A percentile compares a stretch with the other conserved stretches of the same genome.
Evolutionary conservation across 257 asterid species (phyloP).

Genomic region (Cruciata laevipes): DNA sequence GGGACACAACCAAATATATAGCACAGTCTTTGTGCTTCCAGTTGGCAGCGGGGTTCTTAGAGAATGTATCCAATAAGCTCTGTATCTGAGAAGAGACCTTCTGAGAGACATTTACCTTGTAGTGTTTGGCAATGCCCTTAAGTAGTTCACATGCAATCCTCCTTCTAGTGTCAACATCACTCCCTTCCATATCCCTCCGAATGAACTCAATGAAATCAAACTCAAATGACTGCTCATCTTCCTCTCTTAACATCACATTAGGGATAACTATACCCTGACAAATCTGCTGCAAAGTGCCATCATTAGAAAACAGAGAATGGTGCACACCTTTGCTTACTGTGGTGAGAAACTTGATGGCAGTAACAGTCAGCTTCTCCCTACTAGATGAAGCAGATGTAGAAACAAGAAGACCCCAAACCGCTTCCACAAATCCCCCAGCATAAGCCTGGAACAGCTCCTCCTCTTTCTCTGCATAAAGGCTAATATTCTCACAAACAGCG

Average conservation of each 20-base stretch:
- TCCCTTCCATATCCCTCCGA: slow-evolving; percentile 95
- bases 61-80: slow-evolving; percentile 55
- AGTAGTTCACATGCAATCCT: slow-evolving; percentile 97
- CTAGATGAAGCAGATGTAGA: slow-evolving; percentile 52
- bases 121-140: slow-evolving; percentile 76
- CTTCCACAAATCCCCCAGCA: slow-evolving; percentile 73
- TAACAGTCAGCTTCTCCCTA: slow-evolving; percentile 79
- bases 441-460: slow-evolving; percentile 64
- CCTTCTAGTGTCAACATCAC: slow-evolving; percentile 93
- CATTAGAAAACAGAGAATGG: slow-evolving; percentile 67
- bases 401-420: slow-evolving; percentile 79
- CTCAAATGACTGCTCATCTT: slow-evolving; percentile 93
- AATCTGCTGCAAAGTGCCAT: slow-evolving; percentile 69
- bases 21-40: slow-evolving; percentile 99
- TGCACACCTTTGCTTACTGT: slow-evolving; percentile 75
- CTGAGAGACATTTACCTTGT: slow-evolving; percentile 69
- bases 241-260: slow-evolving; percentile 92
- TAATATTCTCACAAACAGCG: slow-evolving; percentile 85
- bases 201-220: slow-evolving; percentile 86
- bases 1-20: slow-evolving; percentile 78
- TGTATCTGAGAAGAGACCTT: slow-evolving; percentile 68
- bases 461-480: slow-evolving; percentile 77
- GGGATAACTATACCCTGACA: slow-evolving; percentile 83
- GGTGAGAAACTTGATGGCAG: slow-evolving; percentile 80
- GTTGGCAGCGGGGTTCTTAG: slow-evolving; percentile 59